Base-by-base conservation (phyloP, 1,139 yeast species). In the Lodderomyces orthopsilosis region DNA sequence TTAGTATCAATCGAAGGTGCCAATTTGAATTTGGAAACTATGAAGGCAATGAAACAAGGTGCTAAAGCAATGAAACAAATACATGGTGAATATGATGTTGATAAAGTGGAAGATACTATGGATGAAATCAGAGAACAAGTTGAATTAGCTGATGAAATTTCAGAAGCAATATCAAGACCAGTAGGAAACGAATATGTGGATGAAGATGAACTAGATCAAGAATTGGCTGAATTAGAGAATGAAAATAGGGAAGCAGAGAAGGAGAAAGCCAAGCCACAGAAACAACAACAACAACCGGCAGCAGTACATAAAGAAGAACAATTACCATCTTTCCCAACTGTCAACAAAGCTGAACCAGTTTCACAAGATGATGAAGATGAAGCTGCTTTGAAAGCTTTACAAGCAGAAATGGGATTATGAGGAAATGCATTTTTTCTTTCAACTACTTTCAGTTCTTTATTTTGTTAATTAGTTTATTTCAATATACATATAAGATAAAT, bases 31-130 rank as follows among this genome's bases (percentile, higher is more conserved):
- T 75, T 87, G 66, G 98, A 94, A 70, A 93, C 98, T 32, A 87
- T 94, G 96, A 88, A 88, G 77, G 96, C 96, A 44, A 93, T 93
- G 98, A 86, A 91, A 66, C 95, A 90, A 65, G 98, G 98, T 51
- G 95, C 98, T 9, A 78, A 77, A 59, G 98, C 98, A 41, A 89
- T 93, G 96, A 90, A 91, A 65, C 88, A 86, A 58, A 93, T 93
- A 58, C 98, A 93, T 63, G 93, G 91, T 50, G 96, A 91, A 58
- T 83, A 93, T 74, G 86, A 91, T 63, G 90, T 93, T 46, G 98
- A 93, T 65, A 91, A 90, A 70, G 97, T 93, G 39, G 98, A 93
- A 63, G 88, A 85, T 56, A 91, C 98, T n/a, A 93, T 93, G 98
- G 98, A 93, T 62, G 96, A 91, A 53, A 89, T 94, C 50, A 81